phyloP scores from a whole-genome alignment of 2,329 filamentous ascomycete genomes.

The Colletotrichum sp. region DNA sequence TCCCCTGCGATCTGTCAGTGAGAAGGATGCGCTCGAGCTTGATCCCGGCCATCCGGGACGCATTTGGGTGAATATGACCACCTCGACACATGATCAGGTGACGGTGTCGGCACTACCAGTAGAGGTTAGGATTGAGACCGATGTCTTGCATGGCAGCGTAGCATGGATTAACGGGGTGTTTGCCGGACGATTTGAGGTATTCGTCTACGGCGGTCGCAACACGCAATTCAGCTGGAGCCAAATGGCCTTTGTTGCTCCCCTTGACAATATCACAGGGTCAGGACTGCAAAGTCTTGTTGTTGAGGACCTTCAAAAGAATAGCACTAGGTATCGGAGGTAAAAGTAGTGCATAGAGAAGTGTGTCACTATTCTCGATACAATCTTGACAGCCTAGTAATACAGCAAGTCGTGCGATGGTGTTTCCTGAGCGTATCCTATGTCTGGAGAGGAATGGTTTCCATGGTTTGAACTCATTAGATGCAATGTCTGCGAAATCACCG shows the following conservation, averaged over 20 bases:
- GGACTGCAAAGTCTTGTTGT: neutral
- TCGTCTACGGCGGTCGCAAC: slow-evolving; percentile 58
- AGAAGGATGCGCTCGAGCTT: slow-evolving; percentile 49
- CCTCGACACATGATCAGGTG: slow-evolving; percentile 48
- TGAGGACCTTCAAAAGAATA: neutral
- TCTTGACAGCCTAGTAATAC: neutral
- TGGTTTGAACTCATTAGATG: neutral
- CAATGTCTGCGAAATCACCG: neutral
- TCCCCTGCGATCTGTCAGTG: slow-evolving; percentile 50
- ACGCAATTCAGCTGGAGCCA: slow-evolving; percentile 58
- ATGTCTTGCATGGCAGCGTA: slow-evolving; percentile 49
- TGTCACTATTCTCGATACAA: neutral
- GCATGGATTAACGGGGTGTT: slow-evolving; percentile 53
- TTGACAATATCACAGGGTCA: slow-evolving; percentile 30
- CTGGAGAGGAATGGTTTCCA: neutral
- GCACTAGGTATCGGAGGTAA: neutral
- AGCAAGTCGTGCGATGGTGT: too few species aligned
- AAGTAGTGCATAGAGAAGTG: neutral
- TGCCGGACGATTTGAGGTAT: slow-evolving; percentile 57
- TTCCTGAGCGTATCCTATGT: too few species aligned
- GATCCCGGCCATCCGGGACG: slow-evolving; percentile 52
- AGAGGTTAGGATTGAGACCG: slow-evolving; percentile 46
- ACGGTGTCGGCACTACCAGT: slow-evolving; percentile 32
- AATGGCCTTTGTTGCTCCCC: slow-evolving; percentile 60
- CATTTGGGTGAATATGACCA: slow-evolving; percentile 55